Evolutionary conservation across 768 basidiomycete genomes (phyloP).

Genomic region (Punctularia strigosozonata): DNA sequence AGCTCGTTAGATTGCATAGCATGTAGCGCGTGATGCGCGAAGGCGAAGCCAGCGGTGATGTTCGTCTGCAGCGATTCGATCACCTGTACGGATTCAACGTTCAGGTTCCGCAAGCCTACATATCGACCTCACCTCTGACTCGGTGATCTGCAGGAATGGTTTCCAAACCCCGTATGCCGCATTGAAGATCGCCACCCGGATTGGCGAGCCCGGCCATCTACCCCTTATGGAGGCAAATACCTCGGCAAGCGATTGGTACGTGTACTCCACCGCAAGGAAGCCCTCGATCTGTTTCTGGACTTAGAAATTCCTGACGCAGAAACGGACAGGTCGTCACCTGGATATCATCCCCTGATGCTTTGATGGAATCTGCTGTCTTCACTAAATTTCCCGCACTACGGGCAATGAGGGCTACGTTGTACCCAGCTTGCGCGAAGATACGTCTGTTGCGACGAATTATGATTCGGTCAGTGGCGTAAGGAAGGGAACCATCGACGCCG

Average conservation of each 20-base stretch:
- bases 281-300: constrained; percentile 31
- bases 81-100: too few species aligned
- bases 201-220: constrained; percentile 22
- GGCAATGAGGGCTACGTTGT: constrained; percentile 56
- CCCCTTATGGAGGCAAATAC: constrained; percentile 37
- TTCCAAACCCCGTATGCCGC: constrained; percentile 47
- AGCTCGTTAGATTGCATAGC: constrained; percentile 43
- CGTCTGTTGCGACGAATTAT: constrained; percentile 27
- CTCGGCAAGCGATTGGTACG: constrained; percentile 21
- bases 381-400: constrained; percentile 41
- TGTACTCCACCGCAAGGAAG: constrained; percentile 36
- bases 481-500: constrained; percentile 34
- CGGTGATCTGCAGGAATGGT: constrained; percentile 52
- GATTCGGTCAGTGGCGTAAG: neutral
- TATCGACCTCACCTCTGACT: too few species aligned
- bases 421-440: constrained; percentile 49
- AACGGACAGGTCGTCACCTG: constrained; percentile 21
- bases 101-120: too few species aligned
- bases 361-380: constrained; percentile 42
- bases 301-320: neutral
- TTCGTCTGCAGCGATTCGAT: constrained; percentile 37
- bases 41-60: constrained; percentile 48
- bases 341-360: constrained; percentile 48
- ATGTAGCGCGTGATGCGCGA: constrained; percentile 46
- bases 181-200: constrained; percentile 59